Conservation (phyloP, 176 grass and related monocot genomes). For the Aechmea fasciata region DNA sequence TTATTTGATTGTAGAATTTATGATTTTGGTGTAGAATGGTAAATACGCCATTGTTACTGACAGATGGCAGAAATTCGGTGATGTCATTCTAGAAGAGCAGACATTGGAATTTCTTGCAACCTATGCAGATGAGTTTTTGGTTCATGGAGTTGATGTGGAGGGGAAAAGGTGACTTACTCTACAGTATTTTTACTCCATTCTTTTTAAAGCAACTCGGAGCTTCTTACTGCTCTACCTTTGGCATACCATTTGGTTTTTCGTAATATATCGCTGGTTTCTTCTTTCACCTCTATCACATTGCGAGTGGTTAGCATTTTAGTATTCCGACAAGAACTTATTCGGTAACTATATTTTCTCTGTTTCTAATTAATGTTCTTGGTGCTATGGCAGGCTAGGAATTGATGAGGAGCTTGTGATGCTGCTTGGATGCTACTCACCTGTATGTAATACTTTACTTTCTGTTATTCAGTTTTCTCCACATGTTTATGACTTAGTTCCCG, state of each 20-base stretch:
- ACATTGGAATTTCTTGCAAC: conserved; percentile 52
- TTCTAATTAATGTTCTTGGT: conserved; percentile 22
- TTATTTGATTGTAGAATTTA: conserved; percentile 13
- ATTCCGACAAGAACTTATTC: no score
- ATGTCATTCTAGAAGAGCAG: conserved; percentile 55
- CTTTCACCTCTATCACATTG: not conserved
- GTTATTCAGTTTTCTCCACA: not conserved
- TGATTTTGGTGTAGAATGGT: conserved; percentile 48
- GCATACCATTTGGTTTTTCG: no score
- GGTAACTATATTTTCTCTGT: not conserved
- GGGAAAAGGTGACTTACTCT: conserved; percentile 63
- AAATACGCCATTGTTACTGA: conserved; percentile 85
- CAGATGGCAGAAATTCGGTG: conserved; percentile 90
- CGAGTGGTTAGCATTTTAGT: no score
- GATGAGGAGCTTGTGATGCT: conserved; percentile 78
- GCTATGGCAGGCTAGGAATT: conserved; percentile 64
- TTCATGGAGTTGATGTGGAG: conserved; percentile 96
- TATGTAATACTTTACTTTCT: conserved; percentile 22
- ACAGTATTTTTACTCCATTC: conserved; percentile 10
- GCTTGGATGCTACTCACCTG: conserved; percentile 63
- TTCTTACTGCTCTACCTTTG: not conserved
- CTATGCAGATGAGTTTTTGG: conserved; percentile 95
- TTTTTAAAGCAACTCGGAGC: conserved; percentile 1
- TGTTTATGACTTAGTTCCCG: not conserved
- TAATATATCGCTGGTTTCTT: not conserved